These are phyloP conservation scores for Diaporthe humulicola DNA, from an alignment of 2,329 filamentous ascomycete genomes.

Conservation along the genomic window DNA sequence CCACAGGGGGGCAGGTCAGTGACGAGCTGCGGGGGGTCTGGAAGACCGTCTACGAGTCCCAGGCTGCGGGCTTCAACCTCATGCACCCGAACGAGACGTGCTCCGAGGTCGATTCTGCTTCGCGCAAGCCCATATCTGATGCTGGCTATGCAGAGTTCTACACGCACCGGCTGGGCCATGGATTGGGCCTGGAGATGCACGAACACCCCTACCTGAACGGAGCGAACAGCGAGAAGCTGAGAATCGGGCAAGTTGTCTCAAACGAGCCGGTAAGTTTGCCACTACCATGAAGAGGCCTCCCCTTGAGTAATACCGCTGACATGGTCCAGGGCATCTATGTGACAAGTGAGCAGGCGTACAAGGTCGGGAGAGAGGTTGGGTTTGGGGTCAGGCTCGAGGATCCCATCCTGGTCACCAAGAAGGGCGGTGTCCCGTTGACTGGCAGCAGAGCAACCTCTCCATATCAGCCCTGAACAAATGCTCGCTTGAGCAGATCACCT, in stretches of 20 bases:
- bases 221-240: conserved; percentile 47
- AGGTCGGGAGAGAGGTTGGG: conserved; percentile 43
- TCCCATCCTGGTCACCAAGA: conserved; percentile 46
- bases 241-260: conserved; percentile 44
- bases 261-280: conserved; percentile 47
- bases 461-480: conserved; percentile 43
- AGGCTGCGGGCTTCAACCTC: conserved; percentile 45
- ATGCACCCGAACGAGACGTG: conserved; percentile 47
- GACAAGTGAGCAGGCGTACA: conserved; percentile 46
- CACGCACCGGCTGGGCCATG: conserved; percentile 48
- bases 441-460: conserved; percentile 47
- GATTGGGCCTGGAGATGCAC: conserved; percentile 47
- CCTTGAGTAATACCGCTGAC: neutral
- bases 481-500: neutral
- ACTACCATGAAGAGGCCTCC: too few relatives aligned
- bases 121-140: conserved; percentile 43
- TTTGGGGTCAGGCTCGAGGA: conserved; percentile 49
- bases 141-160: conserved; percentile 46
- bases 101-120: conserved; percentile 47
- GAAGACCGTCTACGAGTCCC: conserved; percentile 44
- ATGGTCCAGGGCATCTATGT: conserved; percentile 47
- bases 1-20: conserved; percentile 42
- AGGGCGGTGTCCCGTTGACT: conserved; percentile 46
- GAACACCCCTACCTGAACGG: conserved; percentile 50
- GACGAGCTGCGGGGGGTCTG: conserved; percentile 46